Evolutionary conservation across 257 asterid species (phyloP), one percentile per base, ranked within the genome.

Genomic region (Scutellaria galericulata): DNA sequence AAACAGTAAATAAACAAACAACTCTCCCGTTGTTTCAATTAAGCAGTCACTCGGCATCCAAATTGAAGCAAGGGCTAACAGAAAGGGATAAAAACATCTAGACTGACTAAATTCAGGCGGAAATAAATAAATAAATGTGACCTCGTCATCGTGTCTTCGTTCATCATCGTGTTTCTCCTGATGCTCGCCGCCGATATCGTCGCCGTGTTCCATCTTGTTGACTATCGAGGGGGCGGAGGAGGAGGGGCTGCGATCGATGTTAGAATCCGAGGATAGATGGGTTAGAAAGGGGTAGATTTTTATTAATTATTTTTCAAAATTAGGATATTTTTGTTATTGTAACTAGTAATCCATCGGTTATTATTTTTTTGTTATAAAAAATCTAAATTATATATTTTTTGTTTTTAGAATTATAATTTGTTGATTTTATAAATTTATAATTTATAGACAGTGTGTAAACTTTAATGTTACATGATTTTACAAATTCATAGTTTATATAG

Each of bases 81-180:
- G 1, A 42, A 20, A 8, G 44, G 27, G 71, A 20, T 27, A 57
- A 41, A 12, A 15, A 54, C 75, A 66, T 62, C 62, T 13, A 78
- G 65, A 13, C 53, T 4, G 27, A 64, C 5, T 51, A 79, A 77
- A 15, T 51, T 9, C 54, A 50, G 9, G 7, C 9, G 42, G 41
- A 14, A 27, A 56, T 15, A 58, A 65, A 10, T 14, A 46, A 73
- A 51, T 66, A 68, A 68, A 6, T 44, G 68, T 11, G 77, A 80
- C 87, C 85, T 83, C 86, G 71, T 76, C 81, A 13, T 73, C 80
- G 81, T 66, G 78, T 42, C 73, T 81, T 74, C 87, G 93, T 78
- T 91, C 96, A 68, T 86, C 96, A 46, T 88, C 93, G 20, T 85
- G 95, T 68, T 87, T 90, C 66, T 82, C 96, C 10, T 64, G 92